Base-by-base conservation (phyloP, 768 basidiomycete genomes). In the Trametes punicea region DNA sequence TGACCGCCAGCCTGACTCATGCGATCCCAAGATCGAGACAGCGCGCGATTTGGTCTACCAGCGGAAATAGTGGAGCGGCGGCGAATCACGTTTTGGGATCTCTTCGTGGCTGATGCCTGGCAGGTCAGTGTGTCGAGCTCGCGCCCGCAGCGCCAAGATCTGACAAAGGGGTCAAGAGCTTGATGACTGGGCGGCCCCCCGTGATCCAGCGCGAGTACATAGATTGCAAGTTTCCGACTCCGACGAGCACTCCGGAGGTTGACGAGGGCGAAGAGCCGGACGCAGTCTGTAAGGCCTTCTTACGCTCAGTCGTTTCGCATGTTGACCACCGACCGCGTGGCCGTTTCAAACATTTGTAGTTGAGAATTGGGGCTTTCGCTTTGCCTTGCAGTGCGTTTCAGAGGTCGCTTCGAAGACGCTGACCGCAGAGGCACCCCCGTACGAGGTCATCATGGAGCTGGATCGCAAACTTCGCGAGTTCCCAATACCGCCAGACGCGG, bases 71-170 rank as follows among this genome's bases (percentile, higher is more conserved):
- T 89, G 0, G 78, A 86, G 58, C 73, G 87, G 26, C 77, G 88
- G 8, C 79, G 87, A 3, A 72, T 83, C 29, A 71, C 88, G 9
- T 90, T 91, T 70, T 91, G 88, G 88, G 86, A 90, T 64, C 73
- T 89, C 9, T 90, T 88, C 60, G 75, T 85, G 18, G 82, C 83
- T 0, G 88, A 90, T 61, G 74, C 79, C 3, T 90, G 84, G 84
- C 75, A 80, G 71, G 87, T 87, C 59, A 31, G 77, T 69, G 48
- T 33, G 16, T 49, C 59, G 21, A 23, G 29, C 7, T 27, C 45
- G 20, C 13, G 25, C 21, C 27, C 25, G 11, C 50, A 21, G n/a
- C 11, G 26, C 11, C 36, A 11, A 16, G 2, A 39, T 21, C 55
- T 59, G 51, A 48, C 40, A 40, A 18, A 7, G 58, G 11, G 25